Percentiles rank a stretch among this genome's conserved stretches.
Conservation (phyloP, 192 early-diverging fungal genomes). For the Backusella australiensis region DNA sequence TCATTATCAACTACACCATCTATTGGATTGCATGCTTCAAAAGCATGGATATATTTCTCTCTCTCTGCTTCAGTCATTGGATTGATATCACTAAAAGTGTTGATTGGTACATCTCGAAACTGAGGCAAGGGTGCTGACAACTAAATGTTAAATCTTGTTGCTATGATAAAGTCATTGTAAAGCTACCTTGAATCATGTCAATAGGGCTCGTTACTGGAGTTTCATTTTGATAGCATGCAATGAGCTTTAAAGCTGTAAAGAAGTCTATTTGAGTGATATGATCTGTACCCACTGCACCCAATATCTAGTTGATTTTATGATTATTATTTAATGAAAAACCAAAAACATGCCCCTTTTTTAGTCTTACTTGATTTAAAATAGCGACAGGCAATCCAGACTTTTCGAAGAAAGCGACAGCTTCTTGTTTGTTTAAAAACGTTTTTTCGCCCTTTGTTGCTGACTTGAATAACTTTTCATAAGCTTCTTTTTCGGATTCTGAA, state of each 20-base stretch:
- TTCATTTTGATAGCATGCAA: conserved; percentile 39
- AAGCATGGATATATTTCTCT: conserved; percentile 61
- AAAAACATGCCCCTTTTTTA: background rate
- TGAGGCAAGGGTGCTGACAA: conserved; percentile 24
- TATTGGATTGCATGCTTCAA: conserved; percentile 53
- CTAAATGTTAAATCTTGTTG: background rate
- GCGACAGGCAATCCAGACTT: conserved; percentile 59
- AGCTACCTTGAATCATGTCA: conserved; percentile 14
- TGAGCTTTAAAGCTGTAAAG: conserved; percentile 77
- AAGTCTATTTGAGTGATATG: conserved; percentile 71
- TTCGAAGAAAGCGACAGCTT: conserved; percentile 68
- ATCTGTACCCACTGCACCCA: conserved; percentile 76
- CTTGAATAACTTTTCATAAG: conserved; percentile 58
- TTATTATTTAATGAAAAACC: background rate
- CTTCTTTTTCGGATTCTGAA: conserved; percentile 45
- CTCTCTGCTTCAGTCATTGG: conserved; percentile 45
- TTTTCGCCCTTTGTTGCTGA: conserved; percentile 59
- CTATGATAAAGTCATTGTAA: background rate
- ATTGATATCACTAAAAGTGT: background rate
- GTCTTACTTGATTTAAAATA: conserved; percentile 52
- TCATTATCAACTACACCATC: conserved; percentile 62
- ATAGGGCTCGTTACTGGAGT: background rate
- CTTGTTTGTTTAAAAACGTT: conserved; percentile 59
- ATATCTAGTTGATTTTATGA: conserved; percentile 49
- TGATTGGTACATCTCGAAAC: conserved; percentile 19